Conservation (phyloP, 257 asterid species). For the Pogostemon cablin region DNA sequence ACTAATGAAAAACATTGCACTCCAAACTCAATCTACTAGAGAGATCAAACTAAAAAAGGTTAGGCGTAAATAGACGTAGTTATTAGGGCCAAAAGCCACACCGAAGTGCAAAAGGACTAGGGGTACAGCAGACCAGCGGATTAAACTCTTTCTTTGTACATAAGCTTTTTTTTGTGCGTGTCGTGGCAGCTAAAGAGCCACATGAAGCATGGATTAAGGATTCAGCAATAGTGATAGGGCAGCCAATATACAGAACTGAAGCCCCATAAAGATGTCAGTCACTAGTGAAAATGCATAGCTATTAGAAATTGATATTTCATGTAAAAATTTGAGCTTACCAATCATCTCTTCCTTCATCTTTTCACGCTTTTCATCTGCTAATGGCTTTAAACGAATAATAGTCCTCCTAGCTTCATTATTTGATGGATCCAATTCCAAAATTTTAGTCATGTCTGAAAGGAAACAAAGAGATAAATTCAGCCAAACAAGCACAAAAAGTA, state of each 20-base stretch:
- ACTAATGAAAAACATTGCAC: neutral
- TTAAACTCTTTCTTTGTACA: neutral
- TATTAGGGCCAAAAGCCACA: neutral
- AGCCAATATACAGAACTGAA: neutral
- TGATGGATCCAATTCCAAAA: conserved; percentile 81
- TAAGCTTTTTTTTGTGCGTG: neutral
- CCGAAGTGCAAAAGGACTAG: too few relatives aligned
- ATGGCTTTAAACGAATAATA: conserved; percentile 74
- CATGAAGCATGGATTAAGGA: neutral
- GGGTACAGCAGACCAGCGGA: neutral
- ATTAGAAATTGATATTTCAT: neutral
- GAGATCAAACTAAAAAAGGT: conserved; percentile 18
- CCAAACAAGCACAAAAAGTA: conserved; percentile 1
- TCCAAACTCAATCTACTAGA: neutral
- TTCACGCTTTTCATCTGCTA: conserved; percentile 95
- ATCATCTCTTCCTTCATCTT: conserved; percentile 99
- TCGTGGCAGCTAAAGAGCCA: neutral
- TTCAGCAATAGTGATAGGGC: neutral
- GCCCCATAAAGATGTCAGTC: neutral
- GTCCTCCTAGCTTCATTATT: conserved; percentile 80
- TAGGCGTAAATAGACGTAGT: neutral
- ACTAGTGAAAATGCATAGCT: conserved; percentile 8
- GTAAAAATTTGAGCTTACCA: conserved; percentile 51
- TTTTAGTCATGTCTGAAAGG: conserved; percentile 71
- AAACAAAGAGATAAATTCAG: conserved; percentile 22